Evolutionary conservation across 805 yeast genomes (phyloP).

Genomic region (Cyberlindnera meyerae): DNA sequence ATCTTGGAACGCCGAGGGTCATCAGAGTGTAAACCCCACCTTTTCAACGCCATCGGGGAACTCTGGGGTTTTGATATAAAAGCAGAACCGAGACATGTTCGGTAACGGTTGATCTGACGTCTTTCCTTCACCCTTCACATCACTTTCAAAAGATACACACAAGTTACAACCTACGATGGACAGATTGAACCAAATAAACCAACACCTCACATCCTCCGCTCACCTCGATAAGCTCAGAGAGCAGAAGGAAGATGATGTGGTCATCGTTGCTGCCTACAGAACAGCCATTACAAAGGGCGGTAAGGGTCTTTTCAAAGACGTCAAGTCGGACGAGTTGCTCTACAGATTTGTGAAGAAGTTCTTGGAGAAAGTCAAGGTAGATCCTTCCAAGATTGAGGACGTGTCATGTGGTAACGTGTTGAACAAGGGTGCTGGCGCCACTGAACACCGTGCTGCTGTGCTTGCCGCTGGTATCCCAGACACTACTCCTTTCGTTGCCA

Average conservation of each 20-base stretch:
- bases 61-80: no score
- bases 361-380: conserved; percentile 46
- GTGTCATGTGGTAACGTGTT: conserved; percentile 88
- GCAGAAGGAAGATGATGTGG: conserved; percentile 63
- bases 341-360: conserved; percentile 59
- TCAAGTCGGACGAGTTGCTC: conserved; percentile 75
- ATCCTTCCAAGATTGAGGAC: conserved; percentile 67
- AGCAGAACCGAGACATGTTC: no score
- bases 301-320: conserved; percentile 79
- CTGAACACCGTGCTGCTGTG: conserved; percentile 88
- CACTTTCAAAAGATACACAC: no score
- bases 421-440: conserved; percentile 90
- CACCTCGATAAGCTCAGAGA: conserved; percentile 7
- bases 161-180: conserved; percentile 24
- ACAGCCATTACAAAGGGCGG: conserved; percentile 88
- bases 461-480: conserved; percentile 89
- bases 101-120: no score
- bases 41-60: no score
- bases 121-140: no score
- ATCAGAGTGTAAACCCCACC: no score
- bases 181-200: conserved; percentile 32
- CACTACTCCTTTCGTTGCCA: conserved; percentile 69
- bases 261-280: conserved; percentile 84
- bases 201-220: conserved; percentile 25
- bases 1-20: no score